These are phyloP conservation scores for Pseudopithomyces chartarum DNA, from an alignment of 2,329 filamentous ascomycete species.

Conservation along the genomic window DNA sequence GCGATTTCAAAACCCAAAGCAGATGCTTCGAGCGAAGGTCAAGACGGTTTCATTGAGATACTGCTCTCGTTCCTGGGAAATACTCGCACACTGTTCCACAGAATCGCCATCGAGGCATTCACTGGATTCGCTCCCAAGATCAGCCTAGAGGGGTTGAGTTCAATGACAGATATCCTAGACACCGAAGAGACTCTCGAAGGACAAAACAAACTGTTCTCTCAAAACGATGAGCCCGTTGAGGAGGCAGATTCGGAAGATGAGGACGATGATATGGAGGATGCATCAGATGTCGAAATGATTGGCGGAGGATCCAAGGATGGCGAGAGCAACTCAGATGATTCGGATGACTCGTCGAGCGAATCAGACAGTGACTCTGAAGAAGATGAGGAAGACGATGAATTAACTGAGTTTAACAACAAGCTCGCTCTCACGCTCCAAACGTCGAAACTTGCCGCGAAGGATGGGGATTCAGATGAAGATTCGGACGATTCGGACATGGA, in stretches of 20 bases:
- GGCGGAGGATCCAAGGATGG: conserved; percentile 41
- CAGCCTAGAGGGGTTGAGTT: conserved; percentile 72
- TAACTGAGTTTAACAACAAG: conserved; percentile 72
- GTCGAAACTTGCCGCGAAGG: conserved; percentile 56
- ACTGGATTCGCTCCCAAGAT: conserved; percentile 78
- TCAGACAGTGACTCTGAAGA: conserved; percentile 29
- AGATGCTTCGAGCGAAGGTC: conserved; percentile 26
- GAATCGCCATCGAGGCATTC: conserved; percentile 88
- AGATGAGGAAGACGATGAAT: conserved; percentile 52
- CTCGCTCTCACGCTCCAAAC: conserved; percentile 80
- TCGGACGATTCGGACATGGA: conserved; percentile 80
- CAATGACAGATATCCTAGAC: conserved; percentile 70
- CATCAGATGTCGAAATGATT: conserved; percentile 52
- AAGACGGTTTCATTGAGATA: conserved; percentile 73
- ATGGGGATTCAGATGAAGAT: conserved; percentile 66
- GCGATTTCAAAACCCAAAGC: conserved; percentile 55
- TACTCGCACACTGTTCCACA: conserved; percentile 81
- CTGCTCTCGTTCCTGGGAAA: conserved; percentile 88
- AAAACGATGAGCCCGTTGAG: conserved; percentile 50
- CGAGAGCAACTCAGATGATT: conserved; percentile 26
- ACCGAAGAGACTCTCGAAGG: conserved; percentile 82
- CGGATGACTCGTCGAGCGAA: conserved; percentile 16
- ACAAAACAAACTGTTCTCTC: conserved; percentile 83
- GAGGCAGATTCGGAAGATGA: conserved; percentile 53
- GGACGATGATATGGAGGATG: conserved; percentile 51